Percentiles rank a stretch among this genome's conserved stretches.
Evolutionary conservation across 805 yeast species (phyloP).

Genomic region (Nakazawaea ambrosiae): DNA sequence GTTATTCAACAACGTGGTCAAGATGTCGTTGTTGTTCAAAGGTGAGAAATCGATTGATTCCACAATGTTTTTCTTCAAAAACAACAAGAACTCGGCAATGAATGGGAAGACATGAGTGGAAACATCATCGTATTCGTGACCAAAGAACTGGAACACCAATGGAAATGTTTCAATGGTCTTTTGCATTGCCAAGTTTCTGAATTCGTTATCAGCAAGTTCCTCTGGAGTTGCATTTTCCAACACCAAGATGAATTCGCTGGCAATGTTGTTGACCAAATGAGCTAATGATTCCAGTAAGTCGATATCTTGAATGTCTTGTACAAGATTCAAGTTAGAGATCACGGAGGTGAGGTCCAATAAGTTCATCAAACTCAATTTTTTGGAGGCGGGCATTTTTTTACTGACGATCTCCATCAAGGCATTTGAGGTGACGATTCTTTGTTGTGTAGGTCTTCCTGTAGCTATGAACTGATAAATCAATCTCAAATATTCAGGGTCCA

Average conservation of each 20-base stretch:
- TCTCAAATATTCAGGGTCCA: conserved; percentile 51
- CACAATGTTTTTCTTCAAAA: conserved; percentile 50
- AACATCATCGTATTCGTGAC: conserved; percentile 85
- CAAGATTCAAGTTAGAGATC: conserved; percentile 30
- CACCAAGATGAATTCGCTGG: conserved; percentile 66
- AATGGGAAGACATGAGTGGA: conserved; percentile 79
- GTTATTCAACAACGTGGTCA: conserved; percentile 59
- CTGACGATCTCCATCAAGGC: conserved; percentile 47
- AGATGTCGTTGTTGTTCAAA: conserved; percentile 35
- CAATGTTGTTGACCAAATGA: conserved; percentile 64
- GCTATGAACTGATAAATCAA: conserved; percentile 51
- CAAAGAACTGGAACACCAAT: conserved; percentile 58
- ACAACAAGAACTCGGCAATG: conserved; percentile 63
- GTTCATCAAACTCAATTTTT: conserved; percentile 57
- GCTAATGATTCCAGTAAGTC: conserved; percentile 76
- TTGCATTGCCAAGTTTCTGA: conserved; percentile 27
- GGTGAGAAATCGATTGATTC: conserved; percentile 24
- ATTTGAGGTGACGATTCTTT: conserved; percentile 51
- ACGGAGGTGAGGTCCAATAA: conserved; percentile 60
- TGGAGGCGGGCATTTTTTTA: conserved; percentile 50
- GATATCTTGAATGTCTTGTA: conserved; percentile 41
- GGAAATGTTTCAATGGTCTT: conserved; percentile 66
- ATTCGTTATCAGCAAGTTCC: conserved; percentile 31
- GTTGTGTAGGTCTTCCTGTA: conserved; percentile 19
- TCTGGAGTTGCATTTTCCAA: conserved; percentile 41